Evolutionary conservation across 2,329 filamentous ascomycete species (phyloP).

Genomic region (Colletotrichum echinochloae): DNA sequence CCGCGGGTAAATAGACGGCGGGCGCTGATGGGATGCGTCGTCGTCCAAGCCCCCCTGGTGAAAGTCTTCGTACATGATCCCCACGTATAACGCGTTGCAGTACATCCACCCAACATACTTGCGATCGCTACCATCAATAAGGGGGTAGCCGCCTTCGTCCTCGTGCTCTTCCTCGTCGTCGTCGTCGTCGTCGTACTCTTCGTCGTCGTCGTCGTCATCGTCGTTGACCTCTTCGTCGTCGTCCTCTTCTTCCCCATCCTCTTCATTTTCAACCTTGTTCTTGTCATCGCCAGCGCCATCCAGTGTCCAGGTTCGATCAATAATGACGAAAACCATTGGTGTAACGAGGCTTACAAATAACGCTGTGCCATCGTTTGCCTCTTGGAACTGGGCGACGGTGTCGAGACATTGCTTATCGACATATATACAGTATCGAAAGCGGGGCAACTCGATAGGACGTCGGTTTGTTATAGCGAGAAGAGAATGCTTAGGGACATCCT

Average conservation of each 20-base stretch:
- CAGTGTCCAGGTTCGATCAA: slow-evolving; percentile 1
- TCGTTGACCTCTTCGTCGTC: neutral
- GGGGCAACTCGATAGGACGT: neutral
- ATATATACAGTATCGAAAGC: slow-evolving; percentile 21
- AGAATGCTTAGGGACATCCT: neutral
- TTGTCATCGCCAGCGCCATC: neutral
- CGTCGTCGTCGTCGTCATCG: neutral
- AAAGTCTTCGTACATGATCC: neutral
- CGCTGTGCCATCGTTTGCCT: neutral
- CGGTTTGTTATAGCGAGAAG: neutral
- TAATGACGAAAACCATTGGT: neutral
- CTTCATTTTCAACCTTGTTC: neutral
- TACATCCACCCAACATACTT: slow-evolving; percentile 22
- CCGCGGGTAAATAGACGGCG: slow-evolving; percentile 5
- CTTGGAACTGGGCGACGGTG: slow-evolving; percentile 12
- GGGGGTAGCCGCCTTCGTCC: neutral
- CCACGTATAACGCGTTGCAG: slow-evolving; percentile 8
- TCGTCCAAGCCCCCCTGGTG: neutral
- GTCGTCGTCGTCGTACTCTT: neutral
- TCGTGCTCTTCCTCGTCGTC: neutral
- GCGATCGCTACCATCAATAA: slow-evolving; percentile 13
- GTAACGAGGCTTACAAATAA: neutral
- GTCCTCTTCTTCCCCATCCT: neutral
- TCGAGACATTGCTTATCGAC: slow-evolving; percentile 16
- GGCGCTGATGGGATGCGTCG: neutral